A percentile compares a stretch with the other conserved stretches of the same genome.
phyloP scores from a whole-genome alignment of 192 early-diverging fungal genomes.

The Radiomyces spectabilis region DNA sequence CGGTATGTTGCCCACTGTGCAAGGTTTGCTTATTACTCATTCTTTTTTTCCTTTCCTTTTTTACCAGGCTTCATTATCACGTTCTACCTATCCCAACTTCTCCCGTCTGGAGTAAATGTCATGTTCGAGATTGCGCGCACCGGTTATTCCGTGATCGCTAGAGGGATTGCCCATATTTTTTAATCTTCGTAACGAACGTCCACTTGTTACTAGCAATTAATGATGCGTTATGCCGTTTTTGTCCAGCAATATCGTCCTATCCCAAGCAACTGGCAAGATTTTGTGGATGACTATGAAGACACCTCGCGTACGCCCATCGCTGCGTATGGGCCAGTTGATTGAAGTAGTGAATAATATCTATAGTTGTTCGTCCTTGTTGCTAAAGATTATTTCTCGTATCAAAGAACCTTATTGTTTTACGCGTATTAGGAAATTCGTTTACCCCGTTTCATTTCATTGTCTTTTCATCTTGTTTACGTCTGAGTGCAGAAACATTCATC shows the following conservation, averaged over 20 bases:
- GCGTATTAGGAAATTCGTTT: too few relatives aligned
- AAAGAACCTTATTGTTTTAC: too few relatives aligned
- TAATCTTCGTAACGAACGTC: conserved; percentile 9
- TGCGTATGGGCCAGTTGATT: background rate
- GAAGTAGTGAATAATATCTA: too few relatives aligned
- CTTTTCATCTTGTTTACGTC: too few relatives aligned
- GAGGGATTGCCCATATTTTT: conserved; percentile 11
- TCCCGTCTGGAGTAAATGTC: conserved; percentile 11
- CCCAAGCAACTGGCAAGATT: conserved; percentile 1
- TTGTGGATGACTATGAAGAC: background rate
- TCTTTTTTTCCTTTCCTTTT: background rate
- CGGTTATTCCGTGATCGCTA: conserved; percentile 3
- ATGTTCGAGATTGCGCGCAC: conserved; percentile 15
- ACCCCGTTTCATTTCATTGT: too few relatives aligned
- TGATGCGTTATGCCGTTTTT: conserved; percentile 13
- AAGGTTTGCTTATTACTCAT: conserved; percentile 1
- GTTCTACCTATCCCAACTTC: conserved; percentile 8
- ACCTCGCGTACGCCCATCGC: conserved; percentile 1
- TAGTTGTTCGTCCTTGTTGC: too few relatives aligned
- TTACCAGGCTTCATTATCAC: conserved; percentile 6
- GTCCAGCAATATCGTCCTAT: background rate
- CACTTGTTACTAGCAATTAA: conserved; percentile 8
- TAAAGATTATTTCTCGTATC: too few relatives aligned
- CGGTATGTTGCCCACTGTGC: background rate
- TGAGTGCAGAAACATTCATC: too few relatives aligned